Evolutionary conservation across 176 grass and related monocot genomes (phyloP), one percentile per base, ranked within the genome.

Genomic region (Guadua angustifolia): DNA sequence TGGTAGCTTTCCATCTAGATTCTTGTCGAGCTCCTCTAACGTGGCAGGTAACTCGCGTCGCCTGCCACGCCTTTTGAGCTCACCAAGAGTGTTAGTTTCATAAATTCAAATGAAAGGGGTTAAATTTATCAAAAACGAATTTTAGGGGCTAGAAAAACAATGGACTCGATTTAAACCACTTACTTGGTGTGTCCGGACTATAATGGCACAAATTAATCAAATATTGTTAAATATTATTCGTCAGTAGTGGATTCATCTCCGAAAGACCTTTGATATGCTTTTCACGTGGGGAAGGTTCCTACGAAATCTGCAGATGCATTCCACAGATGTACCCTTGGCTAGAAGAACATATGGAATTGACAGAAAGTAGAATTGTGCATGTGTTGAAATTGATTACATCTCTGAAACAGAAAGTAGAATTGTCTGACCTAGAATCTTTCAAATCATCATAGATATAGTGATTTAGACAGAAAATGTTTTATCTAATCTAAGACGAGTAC

Each of bases 271-370:
- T 3, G 55, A 11, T 62, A 62, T 62, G 59, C 59, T 62, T 62
- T 62, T 26, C 59, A 29, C 59, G 40, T 4, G 0, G 1, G 16
- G 14, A 55, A 66, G 32, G 26, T 44, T 67, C 29, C 5, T 29
- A 33, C 56, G 35, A 9, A 5, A 76, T 45, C 61, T 9, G 51
- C 53, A 13, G 2, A 61, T 2, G 59, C 59, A 29, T 8, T 19
- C 47, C 40, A 21, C 29, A 33, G 15, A 19, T 65, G 61, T n/a
- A 84, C 22, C n/a, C 33, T 19, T 50, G 45, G 42, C 47, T 50
- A 63, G 69, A 50, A 38, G 26, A 83, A 82, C 73, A 73, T 82
- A 82, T 62, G 61, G 47, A 32, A 33, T 16, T 29, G 47, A 55
- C 5, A 67, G n/a, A 76, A 76, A 66, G 61, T 46, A n/a, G 13